These are phyloP conservation scores for Talaromyces sp. DNA, from an alignment of 2,329 filamentous ascomycete species.

Conservation along the genomic window DNA sequence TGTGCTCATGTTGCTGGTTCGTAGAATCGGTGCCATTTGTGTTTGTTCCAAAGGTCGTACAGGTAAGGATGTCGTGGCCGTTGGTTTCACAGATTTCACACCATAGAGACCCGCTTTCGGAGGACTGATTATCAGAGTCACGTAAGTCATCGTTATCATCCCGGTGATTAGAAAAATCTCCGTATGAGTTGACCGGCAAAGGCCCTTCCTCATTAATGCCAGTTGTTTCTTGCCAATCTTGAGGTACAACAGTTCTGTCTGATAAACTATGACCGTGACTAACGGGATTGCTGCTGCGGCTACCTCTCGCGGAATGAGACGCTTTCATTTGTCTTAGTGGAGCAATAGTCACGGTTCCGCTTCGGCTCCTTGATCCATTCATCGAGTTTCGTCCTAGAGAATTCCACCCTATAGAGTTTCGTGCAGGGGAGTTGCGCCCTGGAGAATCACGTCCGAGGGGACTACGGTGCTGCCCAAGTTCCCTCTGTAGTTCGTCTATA, in stretches of 20 bases:
- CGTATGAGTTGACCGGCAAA: slow-evolving; percentile 23
- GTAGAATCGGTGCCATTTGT: slow-evolving; percentile 19
- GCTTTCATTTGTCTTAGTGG: slow-evolving; percentile 31
- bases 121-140: slow-evolving; percentile 45
- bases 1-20: not conserved
- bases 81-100: slow-evolving; percentile 93
- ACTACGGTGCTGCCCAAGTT: slow-evolving; percentile 50
- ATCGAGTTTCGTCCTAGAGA: slow-evolving; percentile 12
- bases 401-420: slow-evolving; percentile 12
- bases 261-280: slow-evolving; percentile 38
- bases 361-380: slow-evolving; percentile 26
- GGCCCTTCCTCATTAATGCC: slow-evolving; percentile 21
- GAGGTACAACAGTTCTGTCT: slow-evolving; percentile 40
- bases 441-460: slow-evolving; percentile 6
- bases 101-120: slow-evolving; percentile 74
- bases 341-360: slow-evolving; percentile 32
- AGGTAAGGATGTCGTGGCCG: slow-evolving; percentile 90
- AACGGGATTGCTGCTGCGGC: slow-evolving; percentile 21
- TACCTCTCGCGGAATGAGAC: slow-evolving; percentile 22
- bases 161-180: slow-evolving; percentile 25
- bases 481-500: slow-evolving; percentile 81
- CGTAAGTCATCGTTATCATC: slow-evolving; percentile 36
- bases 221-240: slow-evolving; percentile 36
- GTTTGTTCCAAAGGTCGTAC: slow-evolving; percentile 67
- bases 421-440: slow-evolving; percentile 2